Evolutionary conservation across 2,329 filamentous ascomycete species (phyloP), one percentile per base, ranked within the genome.

Genomic region (Phoma sp.): DNA sequence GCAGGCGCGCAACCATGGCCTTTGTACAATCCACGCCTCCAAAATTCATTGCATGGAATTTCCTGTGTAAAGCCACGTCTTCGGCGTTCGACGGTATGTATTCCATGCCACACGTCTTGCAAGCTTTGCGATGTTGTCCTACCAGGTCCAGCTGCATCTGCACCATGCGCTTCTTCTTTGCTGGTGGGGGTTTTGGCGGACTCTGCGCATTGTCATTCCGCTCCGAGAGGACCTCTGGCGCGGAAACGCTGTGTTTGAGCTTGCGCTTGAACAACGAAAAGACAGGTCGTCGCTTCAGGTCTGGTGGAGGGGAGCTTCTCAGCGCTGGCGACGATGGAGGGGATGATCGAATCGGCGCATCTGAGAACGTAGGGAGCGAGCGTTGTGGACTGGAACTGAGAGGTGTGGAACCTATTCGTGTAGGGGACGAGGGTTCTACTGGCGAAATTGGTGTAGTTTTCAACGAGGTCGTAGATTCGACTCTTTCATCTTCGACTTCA

Each of bases 101-200:
- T 48, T 87, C 84, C 87, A 89, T 89, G 1, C 84, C 84, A 63
- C 87, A 89, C 2, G 76, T 77, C 33, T 77, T 76, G 72, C 87
- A 89, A 10, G 81, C 84, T 61, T 82, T 83, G 41, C 83, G 80
- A 35, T 82, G 74, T 37, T 83, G 80, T 35, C 79, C 76, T 2
- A 84, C 85, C 12, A 88, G 76, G 62, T 85, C 84, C 56, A 88
- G 80, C 62, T 85, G 83, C 78, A 85, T 85, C 67, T 88, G 85
- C 44, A 81, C 81, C 55, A 87, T 65, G 25, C 70, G 68, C 52
- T 71, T 73, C 55, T 66, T 69, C 62, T 59, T 64, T 29, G 54
- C 64, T 7, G 68, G 67, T 5, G 68, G 67, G 50, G 62, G 69
- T 29, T 62, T 54, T 17, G 60, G 60, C 36, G 68, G 67, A 25